Base-by-base conservation (phyloP, 2,329 filamentous ascomycete species). In the Helicocarpus griseus region DNA sequence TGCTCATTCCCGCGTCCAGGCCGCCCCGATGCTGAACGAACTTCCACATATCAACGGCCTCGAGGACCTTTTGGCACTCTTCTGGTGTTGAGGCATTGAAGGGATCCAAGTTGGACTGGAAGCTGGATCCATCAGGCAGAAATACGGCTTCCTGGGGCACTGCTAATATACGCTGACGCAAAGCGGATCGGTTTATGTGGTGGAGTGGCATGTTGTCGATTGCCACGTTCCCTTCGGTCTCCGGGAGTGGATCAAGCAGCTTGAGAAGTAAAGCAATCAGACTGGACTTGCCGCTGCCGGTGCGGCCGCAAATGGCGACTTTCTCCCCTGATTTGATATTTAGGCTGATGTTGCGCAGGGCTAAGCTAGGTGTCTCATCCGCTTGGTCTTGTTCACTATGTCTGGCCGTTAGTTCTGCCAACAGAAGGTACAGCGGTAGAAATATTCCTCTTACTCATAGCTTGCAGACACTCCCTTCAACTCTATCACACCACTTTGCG, bases 231-330 rank as follows among this genome's bases (percentile, higher is more conserved):
- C 82, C 82, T n/a, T n/a, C n/a, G n/a, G n/a, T n/a, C n/a, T n/a
- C n/a, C 2, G 65, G 69, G 36, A 75, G 71, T 0, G 80, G 78
- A 0, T 73, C 61, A 13, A 81, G 63, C 8, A 77, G 80, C 3
- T 76, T 79, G 0, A 85, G 74, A 1, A 85, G 69, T 0, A 78
- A 73, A 1, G 84, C 67, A 0, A 81, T 81, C 1, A 91, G 77
- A 0, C 88, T 94, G 48, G 84, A 89, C 67, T 95, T 95, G 3
- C 89, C 89, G 4, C 85, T 89, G 0, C 86, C 70, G 0, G 88
- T 94, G 8, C 88, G 81, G 2, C 89, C 89, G 9, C 90, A 85
- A 19, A 95, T 77, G 0, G 87, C 88, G 0, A 87, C 87, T 48
- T 85, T 84, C 50, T 86, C 85, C 1, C 88, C 87, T 0, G 84